phyloP scores from a whole-genome alignment of 495 filamentous ascomycete genomes.

The Penicillium turbatum region DNA sequence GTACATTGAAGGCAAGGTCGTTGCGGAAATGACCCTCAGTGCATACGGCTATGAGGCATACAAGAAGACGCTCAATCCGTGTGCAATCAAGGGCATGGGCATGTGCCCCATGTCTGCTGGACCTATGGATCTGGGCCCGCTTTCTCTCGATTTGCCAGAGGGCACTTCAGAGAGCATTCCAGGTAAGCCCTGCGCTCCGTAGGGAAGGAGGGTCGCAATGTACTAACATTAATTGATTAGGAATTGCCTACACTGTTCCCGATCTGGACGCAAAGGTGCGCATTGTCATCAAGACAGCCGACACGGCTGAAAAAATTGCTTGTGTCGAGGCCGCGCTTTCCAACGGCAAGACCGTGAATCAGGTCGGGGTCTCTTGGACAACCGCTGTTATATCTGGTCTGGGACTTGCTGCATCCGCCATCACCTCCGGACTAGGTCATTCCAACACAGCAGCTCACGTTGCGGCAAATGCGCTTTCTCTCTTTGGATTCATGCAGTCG shows the following conservation, averaged over 20 bases:
- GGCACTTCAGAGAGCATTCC: constrained; percentile 64
- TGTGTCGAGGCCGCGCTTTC: constrained; percentile 87
- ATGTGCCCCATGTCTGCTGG: constrained; percentile 93
- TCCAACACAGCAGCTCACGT: constrained; percentile 97
- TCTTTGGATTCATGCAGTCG: constrained; percentile 94
- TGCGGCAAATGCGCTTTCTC: constrained; percentile 84
- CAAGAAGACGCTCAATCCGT: constrained; percentile 67
- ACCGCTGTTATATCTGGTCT: constrained; percentile 83
- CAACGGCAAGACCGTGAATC: constrained; percentile 90
- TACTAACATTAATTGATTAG: constrained; percentile 19
- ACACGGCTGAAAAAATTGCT: constrained; percentile 62
- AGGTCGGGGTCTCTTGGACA: constrained; percentile 82
- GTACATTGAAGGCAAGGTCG: constrained; percentile 78
- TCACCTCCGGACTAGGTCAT: constrained; percentile 77
- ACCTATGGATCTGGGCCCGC: constrained; percentile 64
- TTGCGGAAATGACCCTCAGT: constrained; percentile 67
- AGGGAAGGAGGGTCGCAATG: neutral
- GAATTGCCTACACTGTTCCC: constrained; percentile 83
- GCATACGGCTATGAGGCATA: constrained; percentile 78
- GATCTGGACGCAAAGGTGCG: constrained; percentile 87
- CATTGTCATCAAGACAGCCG: constrained; percentile 68
- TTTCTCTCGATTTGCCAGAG: constrained; percentile 57
- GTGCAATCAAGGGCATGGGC: constrained; percentile 62
- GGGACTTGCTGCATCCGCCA: constrained; percentile 75
- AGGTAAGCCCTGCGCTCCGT: constrained; percentile 36